Percentiles rank a stretch among this genome's conserved stretches.
These are phyloP conservation scores for Pythium sp. DNA, from an alignment of 352 stramenopile genomes.

Conservation along the genomic window DNA sequence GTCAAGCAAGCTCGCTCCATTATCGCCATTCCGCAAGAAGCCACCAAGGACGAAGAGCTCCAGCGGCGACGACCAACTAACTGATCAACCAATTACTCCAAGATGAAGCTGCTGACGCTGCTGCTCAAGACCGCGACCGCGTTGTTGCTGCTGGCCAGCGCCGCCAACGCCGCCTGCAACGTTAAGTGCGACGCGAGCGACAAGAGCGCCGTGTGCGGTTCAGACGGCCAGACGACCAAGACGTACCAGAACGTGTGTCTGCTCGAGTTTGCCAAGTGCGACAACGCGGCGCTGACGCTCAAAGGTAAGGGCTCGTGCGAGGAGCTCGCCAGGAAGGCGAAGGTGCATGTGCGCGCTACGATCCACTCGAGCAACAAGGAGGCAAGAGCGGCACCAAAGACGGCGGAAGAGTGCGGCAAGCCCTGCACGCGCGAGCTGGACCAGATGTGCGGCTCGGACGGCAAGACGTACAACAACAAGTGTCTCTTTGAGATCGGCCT, in stretches of 20 bases:
- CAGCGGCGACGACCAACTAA: background rate
- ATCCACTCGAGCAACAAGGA: conserved; percentile 9
- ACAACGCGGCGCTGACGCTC: conserved; percentile 14
- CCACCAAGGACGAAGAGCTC: conserved; percentile 2
- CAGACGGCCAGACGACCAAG: conserved; percentile 19
- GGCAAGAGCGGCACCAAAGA: background rate
- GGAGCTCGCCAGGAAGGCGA: background rate
- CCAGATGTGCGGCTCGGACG: conserved; percentile 18
- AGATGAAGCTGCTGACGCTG: conserved; percentile 1
- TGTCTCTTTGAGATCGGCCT: conserved; percentile 19
- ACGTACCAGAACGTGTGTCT: conserved; percentile 20
- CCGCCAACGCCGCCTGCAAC: conserved; percentile 7
- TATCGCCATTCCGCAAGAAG: background rate
- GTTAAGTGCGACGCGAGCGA: conserved; percentile 21
- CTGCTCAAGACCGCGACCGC: conserved; percentile 1
- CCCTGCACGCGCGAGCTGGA: conserved; percentile 16
- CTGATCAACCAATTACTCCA: background rate
- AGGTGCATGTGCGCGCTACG: conserved; percentile 11
- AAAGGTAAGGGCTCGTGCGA: conserved; percentile 4
- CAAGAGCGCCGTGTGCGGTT: conserved; percentile 18
- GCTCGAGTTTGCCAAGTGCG: conserved; percentile 20
- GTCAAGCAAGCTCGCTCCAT: background rate
- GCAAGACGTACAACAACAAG: conserved; percentile 22
- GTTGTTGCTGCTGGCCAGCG: conserved; percentile 1
- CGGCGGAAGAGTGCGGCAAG: conserved; percentile 3